phyloP scores from a whole-genome alignment of 352 stramenopile genomes.

The Phytopythium vexans region DNA sequence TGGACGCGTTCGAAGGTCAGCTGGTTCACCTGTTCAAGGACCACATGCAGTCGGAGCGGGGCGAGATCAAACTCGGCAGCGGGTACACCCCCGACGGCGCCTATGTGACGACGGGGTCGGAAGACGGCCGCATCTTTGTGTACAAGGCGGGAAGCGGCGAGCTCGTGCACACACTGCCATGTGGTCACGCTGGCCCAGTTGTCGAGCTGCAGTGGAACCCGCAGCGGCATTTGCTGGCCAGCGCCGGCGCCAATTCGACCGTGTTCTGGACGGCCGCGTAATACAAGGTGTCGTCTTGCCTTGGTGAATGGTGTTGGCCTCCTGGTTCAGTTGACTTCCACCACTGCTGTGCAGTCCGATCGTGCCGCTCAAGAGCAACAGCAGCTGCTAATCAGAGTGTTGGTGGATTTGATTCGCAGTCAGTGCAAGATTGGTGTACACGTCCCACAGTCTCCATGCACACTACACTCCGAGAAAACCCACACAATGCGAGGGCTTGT shows the following conservation, averaged over 20 bases:
- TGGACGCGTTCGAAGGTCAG: slow-evolving; percentile 84
- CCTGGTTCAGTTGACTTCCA: too few relatives aligned
- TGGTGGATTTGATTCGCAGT: too few relatives aligned
- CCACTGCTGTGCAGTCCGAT: too few relatives aligned
- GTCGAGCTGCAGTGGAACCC: slow-evolving; percentile 80
- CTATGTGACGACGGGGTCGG: slow-evolving; percentile 66
- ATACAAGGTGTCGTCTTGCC: neutral
- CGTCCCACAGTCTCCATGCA: too few relatives aligned
- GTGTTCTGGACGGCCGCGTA: slow-evolving; percentile 61
- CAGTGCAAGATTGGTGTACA: too few relatives aligned
- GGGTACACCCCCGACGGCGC: slow-evolving; percentile 74
- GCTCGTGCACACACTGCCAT: slow-evolving; percentile 46
- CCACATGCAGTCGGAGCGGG: slow-evolving; percentile 30
- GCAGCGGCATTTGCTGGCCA: slow-evolving; percentile 77
- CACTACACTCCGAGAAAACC: too few relatives aligned
- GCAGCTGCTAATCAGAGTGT: too few relatives aligned
- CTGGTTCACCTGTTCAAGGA: slow-evolving; percentile 70
- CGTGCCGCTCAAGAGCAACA: too few relatives aligned
- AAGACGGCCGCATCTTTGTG: slow-evolving; percentile 71
- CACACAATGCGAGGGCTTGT: too few relatives aligned
- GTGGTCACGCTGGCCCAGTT: slow-evolving; percentile 62
- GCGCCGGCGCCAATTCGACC: slow-evolving; percentile 65
- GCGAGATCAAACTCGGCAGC: slow-evolving; percentile 48
- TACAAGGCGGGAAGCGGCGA: slow-evolving; percentile 64
- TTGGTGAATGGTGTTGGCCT: too few relatives aligned